phyloP scores from a whole-genome alignment of 306 rosid species.

The Cucurbita argyrosperma region DNA sequence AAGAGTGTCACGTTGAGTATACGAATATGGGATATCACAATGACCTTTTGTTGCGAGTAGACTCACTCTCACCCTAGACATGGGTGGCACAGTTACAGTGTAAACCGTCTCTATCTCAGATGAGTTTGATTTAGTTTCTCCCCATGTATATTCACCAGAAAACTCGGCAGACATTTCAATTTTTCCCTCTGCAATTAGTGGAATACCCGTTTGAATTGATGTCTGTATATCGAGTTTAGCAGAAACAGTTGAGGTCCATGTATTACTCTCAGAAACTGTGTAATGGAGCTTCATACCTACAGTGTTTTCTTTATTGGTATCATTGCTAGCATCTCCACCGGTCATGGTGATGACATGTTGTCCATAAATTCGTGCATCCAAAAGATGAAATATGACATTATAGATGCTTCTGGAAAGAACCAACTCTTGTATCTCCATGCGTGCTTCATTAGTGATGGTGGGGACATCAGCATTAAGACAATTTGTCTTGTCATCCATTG shows the following conservation, averaged over 20 bases:
- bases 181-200: neutral
- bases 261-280: too few relatives aligned
- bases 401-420: neutral
- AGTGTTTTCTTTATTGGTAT: too few relatives aligned
- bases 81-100: neutral
- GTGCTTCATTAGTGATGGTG: neutral
- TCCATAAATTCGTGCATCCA: neutral
- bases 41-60: neutral
- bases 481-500: neutral
- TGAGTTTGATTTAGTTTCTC: neutral
- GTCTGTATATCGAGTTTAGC: accelerated
- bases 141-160: neutral
- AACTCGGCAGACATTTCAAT: neutral
- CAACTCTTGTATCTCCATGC: neutral
- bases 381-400: neutral
- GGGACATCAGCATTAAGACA: neutral
- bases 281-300: accelerated
- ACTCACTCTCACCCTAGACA: neutral
- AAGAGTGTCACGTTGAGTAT: neutral
- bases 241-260: too few relatives aligned
- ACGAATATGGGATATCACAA: neutral
- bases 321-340: too few relatives aligned
- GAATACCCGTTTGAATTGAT: neutral
- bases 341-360: neutral
- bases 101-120: too few relatives aligned